Evolutionary conservation across 2,329 filamentous ascomycete genomes (phyloP).

Genomic region (Zymoseptoria ardabiliae): DNA sequence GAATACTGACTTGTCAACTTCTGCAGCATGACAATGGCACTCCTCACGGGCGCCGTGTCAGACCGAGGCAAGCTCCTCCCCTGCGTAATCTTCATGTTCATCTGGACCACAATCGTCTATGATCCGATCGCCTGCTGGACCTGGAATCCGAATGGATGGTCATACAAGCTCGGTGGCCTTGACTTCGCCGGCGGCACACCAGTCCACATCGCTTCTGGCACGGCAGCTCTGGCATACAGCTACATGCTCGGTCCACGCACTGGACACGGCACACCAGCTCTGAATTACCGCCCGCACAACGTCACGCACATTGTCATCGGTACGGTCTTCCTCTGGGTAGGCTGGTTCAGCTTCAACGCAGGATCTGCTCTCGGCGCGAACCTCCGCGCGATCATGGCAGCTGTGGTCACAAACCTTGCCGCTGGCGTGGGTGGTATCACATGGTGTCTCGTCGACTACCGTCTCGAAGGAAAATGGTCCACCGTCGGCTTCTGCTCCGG

Average conservation of each 20-base stretch:
- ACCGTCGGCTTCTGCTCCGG: slow-evolving; percentile 91
- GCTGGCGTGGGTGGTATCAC: slow-evolving; percentile 79
- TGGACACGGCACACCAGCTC: slow-evolving; percentile 76
- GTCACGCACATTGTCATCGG: slow-evolving; percentile 88
- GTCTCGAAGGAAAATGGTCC: slow-evolving; percentile 84
- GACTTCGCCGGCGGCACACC: slow-evolving; percentile 89
- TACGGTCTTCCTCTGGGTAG: slow-evolving; percentile 90
- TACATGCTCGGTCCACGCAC: slow-evolving; percentile 83
- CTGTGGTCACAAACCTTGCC: slow-evolving; percentile 76
- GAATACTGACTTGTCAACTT: neutral
- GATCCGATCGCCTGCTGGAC: slow-evolving; percentile 94
- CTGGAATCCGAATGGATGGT: slow-evolving; percentile 81
- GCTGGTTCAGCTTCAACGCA: slow-evolving; percentile 85
- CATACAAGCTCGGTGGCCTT: slow-evolving; percentile 67
- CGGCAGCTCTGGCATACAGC: slow-evolving; percentile 79
- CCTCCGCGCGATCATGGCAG: slow-evolving; percentile 79
- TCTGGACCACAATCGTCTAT: slow-evolving; percentile 86
- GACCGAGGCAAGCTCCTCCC: slow-evolving; percentile 84
- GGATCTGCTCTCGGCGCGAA: slow-evolving; percentile 73
- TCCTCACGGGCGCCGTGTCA: slow-evolving; percentile 76
- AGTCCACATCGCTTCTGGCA: slow-evolving; percentile 82
- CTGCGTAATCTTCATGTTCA: slow-evolving; percentile 84
- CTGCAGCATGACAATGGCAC: slow-evolving; percentile 64
- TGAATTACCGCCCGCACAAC: slow-evolving; percentile 90
- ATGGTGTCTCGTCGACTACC: slow-evolving; percentile 84